Evolutionary conservation across 2,329 filamentous ascomycete genomes (phyloP).

Genomic region (Alternaria atra): DNA sequence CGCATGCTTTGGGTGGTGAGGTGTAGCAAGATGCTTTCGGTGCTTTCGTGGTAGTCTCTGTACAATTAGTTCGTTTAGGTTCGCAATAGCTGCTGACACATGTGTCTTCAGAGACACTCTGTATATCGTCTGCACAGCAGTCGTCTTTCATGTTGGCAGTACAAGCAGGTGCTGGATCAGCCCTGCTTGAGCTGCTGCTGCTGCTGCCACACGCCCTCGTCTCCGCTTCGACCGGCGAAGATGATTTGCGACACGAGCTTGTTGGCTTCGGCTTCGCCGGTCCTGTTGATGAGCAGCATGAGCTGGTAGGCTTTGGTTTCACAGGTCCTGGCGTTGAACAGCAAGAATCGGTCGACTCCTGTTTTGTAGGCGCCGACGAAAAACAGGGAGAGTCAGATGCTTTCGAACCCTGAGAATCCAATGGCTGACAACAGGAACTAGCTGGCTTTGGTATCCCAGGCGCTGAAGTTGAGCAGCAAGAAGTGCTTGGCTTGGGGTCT

Average conservation of each 20-base stretch:
- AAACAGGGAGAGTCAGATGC: slow-evolving; percentile 3
- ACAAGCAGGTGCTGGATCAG: neutral
- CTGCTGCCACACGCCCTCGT: neutral
- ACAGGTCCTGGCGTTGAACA: neutral
- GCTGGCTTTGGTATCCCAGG: neutral
- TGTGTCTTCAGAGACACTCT: neutral
- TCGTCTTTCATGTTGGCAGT: neutral
- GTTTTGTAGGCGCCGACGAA: neutral
- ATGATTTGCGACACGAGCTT: neutral
- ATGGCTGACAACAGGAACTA: neutral
- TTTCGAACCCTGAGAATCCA: neutral
- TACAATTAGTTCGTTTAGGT: neutral
- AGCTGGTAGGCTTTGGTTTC: slow-evolving; percentile 6
- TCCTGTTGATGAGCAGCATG: slow-evolving; percentile 14
- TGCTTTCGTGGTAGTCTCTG: neutral
- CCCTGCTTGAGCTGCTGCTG: neutral
- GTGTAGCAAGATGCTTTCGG: neutral
- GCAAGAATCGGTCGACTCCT: neutral
- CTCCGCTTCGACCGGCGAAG: neutral
- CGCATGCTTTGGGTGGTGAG: neutral
- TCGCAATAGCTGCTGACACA: slow-evolving; percentile 8
- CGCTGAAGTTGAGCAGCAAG: neutral
- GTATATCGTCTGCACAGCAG: neutral
- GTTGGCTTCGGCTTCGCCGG: neutral
- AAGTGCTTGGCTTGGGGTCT: neutral